Base-by-base conservation (phyloP, 164 flowering plant genomes). In the Sextonia rubra region DNA sequence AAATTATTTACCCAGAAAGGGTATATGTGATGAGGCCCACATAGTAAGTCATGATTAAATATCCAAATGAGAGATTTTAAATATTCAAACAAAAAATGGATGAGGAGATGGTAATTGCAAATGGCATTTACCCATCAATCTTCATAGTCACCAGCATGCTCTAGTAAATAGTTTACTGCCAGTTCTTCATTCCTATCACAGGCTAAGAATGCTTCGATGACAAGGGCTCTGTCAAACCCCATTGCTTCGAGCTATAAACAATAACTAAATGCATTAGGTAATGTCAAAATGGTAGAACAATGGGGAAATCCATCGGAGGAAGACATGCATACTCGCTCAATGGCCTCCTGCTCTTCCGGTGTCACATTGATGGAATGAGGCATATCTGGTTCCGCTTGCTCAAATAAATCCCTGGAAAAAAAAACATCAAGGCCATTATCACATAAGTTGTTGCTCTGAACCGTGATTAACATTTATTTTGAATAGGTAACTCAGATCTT, bases 111-210 rank as follows among this genome's bases (percentile, higher is more conserved):
- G 58, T 52, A 17, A 52, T 18, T 14, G 58, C 17, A 20, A 5
- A 52, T 5, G 17, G 20, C 17, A 52, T 15, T 15, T 64, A 82
- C 80, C 84, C 27, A 73, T 85, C 77, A 91, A 81, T 95, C 99
- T 70, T 93, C 96, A 83, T 79, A 90, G 83, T 93, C 97, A 70
- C 88, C 97, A 72, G 89, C 89, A 83, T 93, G 80, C 83, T 95
- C 99, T 85, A 95, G 74, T 70, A 95, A 78, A 78, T 91, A 95
- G 80, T 95, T 95, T 60, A 84, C 88, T 49, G 99, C 99, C 86
- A 95, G 75, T 77, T 93, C 96, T 80, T 95, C 99, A 65, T 95
- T 88, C 71, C 94, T 95, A 63, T 95, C 99, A 77, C 99, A 95
- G 11, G 99, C 98, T 76, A 95, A 85, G 83, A 93, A 95, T 69